phyloP scores from a whole-genome alignment of 2,329 filamentous ascomycete genomes.

The Sordariomycetes sp. region DNA sequence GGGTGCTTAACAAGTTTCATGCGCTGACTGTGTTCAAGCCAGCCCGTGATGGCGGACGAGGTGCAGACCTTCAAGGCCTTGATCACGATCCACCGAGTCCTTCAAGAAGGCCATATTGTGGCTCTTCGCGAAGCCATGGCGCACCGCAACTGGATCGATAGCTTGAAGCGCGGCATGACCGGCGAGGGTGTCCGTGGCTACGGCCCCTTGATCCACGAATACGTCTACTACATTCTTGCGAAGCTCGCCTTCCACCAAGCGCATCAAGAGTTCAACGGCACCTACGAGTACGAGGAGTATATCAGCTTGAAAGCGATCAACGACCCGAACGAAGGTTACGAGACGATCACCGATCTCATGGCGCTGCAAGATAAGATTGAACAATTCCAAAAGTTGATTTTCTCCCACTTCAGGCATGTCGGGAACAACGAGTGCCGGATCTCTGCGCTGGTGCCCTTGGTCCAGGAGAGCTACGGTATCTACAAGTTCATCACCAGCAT shows the following conservation, averaged over 20 bases:
- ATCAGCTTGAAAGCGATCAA: constrained; percentile 97
- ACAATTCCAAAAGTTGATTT: constrained; percentile 96
- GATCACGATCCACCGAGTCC: constrained; percentile 93
- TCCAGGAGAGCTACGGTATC: constrained; percentile 97
- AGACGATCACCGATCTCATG: constrained; percentile 96
- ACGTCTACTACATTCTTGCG: constrained; percentile 88
- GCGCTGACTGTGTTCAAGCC: constrained; percentile 38
- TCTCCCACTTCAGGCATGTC: constrained; percentile 87
- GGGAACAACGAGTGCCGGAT: constrained; percentile 96
- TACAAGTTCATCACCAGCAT: constrained; percentile 99
- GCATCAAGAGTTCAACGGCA: constrained; percentile 96
- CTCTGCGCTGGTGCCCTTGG: constrained; percentile 82
- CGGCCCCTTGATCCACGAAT: constrained; percentile 87
- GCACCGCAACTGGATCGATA: constrained; percentile 87
- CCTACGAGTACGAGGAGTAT: constrained; percentile 98
- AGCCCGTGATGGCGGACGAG: constrained; percentile 97
- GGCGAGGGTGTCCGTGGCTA: constrained; percentile 87
- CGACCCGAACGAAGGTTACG: constrained; percentile 94
- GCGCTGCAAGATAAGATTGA: constrained; percentile 96
- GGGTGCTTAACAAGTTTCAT: neutral
- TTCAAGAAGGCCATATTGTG: constrained; percentile 90
- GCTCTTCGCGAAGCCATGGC: constrained; percentile 82
- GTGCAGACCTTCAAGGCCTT: constrained; percentile 98
- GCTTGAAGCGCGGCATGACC: constrained; percentile 71
- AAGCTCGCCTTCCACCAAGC: constrained; percentile 96